Conservation (phyloP, 2,329 filamentous ascomycete genomes). For the Xylariaceae sp. region DNA sequence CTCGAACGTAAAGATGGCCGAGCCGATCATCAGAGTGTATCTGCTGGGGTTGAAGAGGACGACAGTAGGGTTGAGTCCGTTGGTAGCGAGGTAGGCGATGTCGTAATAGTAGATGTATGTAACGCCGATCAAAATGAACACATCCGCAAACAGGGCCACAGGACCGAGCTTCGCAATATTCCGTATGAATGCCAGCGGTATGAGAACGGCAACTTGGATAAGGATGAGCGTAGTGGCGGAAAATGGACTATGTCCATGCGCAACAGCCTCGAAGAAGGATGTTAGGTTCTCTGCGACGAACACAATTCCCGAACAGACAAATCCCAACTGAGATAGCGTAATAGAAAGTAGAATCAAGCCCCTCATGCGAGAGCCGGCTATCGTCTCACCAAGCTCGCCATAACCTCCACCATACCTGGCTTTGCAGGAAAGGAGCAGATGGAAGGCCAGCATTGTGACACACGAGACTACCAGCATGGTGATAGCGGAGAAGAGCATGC, state of each 20-base stretch:
- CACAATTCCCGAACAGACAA: conserved; percentile 73
- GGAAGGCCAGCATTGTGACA: conserved; percentile 68
- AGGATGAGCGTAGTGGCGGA: conserved; percentile 59
- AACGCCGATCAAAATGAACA: conserved; percentile 67
- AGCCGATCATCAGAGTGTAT: conserved; percentile 68
- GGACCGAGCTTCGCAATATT: conserved; percentile 73
- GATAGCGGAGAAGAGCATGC: conserved; percentile 69
- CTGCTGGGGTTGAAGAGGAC: conserved; percentile 64
- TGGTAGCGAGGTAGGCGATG: conserved; percentile 49
- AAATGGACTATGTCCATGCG: conserved; percentile 44
- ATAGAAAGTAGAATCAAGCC: conserved; percentile 65
- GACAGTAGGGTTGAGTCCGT: conserved; percentile 59
- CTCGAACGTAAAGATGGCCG: conserved; percentile 75
- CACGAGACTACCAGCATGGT: conserved; percentile 62
- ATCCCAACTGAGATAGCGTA: conserved; percentile 70
- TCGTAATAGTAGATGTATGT: conserved; percentile 73
- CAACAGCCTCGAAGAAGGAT: conserved; percentile 63
- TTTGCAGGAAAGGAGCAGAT: conserved; percentile 65
- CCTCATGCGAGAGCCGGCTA: conserved; percentile 61
- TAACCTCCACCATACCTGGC: conserved; percentile 64
- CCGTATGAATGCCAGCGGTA: conserved; percentile 66
- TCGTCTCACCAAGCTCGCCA: conserved; percentile 66
- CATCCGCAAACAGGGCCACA: conserved; percentile 64
- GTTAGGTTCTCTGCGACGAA: conserved; percentile 72
- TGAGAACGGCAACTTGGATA: conserved; percentile 59